Percentiles rank a stretch among this genome's conserved stretches.
phyloP scores from a whole-genome alignment of 2,329 filamentous ascomycete genomes.

The Lasiodiplodia sp. region DNA sequence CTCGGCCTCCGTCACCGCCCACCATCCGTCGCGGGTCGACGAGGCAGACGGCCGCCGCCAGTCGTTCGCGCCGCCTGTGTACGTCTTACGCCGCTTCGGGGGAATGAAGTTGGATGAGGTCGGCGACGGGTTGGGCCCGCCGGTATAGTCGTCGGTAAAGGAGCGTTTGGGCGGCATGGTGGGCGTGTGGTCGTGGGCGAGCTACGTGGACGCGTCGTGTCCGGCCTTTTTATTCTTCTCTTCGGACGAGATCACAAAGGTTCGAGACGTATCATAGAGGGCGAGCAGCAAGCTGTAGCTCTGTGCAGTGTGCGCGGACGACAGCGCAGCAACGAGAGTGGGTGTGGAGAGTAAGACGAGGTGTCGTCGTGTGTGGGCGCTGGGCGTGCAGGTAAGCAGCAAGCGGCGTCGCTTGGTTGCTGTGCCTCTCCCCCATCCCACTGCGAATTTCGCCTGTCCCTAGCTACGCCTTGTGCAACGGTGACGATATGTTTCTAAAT shows the following conservation, averaged over 20 bases:
- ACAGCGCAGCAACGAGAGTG: neutral
- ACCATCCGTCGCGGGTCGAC: constrained; percentile 10
- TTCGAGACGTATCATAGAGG: neutral
- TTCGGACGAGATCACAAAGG: neutral
- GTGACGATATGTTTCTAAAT: neutral
- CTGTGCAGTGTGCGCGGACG: neutral
- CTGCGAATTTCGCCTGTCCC: neutral
- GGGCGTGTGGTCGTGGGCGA: neutral
- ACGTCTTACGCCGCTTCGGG: constrained; percentile 16
- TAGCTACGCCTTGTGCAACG: neutral
- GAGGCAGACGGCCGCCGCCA: constrained; percentile 1
- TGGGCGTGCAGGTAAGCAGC: neutral
- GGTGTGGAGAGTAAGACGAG: neutral
- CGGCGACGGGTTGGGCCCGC: neutral
- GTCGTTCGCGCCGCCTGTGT: neutral
- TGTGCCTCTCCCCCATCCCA: neutral
- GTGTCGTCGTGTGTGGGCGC: neutral
- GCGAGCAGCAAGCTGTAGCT: neutral
- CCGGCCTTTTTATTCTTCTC: neutral
- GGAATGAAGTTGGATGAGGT: neutral
- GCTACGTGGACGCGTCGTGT: neutral
- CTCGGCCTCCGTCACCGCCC: constrained; percentile 1
- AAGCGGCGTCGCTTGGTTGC: neutral
- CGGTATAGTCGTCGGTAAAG: constrained; percentile 7
- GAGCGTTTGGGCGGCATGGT: constrained; percentile 13